Conservation (phyloP, 2,329 filamentous ascomycete genomes). For the Alternaria arbusti region DNA sequence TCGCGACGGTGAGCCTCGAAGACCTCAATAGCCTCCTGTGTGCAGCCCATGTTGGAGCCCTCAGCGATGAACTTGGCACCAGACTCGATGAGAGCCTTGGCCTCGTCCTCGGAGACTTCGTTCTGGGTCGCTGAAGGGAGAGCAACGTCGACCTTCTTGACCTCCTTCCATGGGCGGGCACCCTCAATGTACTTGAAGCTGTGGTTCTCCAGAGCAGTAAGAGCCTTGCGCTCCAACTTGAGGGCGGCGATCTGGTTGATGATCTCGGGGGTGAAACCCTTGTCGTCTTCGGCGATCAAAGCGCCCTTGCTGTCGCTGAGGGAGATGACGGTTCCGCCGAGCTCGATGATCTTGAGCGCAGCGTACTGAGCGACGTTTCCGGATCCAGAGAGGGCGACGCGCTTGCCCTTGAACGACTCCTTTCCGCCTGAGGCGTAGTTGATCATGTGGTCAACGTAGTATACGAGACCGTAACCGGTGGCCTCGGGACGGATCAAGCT, state of each 20-base stretch:
- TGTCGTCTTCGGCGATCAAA: constrained; percentile 74
- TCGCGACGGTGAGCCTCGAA: constrained; percentile 80
- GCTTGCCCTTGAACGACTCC: constrained; percentile 87
- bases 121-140: constrained; percentile 97
- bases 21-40: constrained; percentile 89
- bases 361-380: constrained; percentile 99
- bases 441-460: constrained; percentile 65
- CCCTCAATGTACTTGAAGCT: constrained; percentile 87
- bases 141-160: constrained; percentile 86
- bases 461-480: constrained; percentile 94
- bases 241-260: constrained; percentile 79
- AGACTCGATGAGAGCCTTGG: constrained; percentile 75
- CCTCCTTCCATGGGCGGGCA: constrained; percentile 88
- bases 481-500: constrained; percentile 94
- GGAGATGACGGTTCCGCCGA: constrained; percentile 89
- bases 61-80: constrained; percentile 90
- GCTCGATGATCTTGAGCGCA: constrained; percentile 93
- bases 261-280: constrained; percentile 78
- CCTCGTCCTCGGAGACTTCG: constrained; percentile 93
- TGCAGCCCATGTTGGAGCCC: constrained; percentile 99
- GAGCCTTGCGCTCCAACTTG: constrained; percentile 85
- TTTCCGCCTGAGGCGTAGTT: constrained; percentile 78
- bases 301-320: constrained; percentile 91
- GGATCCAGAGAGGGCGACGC: constrained; percentile 92
- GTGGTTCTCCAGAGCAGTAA: constrained; percentile 73